Evolutionary conservation across 257 asterid species (phyloP).

Genomic region (Solanum sparsipilum): DNA sequence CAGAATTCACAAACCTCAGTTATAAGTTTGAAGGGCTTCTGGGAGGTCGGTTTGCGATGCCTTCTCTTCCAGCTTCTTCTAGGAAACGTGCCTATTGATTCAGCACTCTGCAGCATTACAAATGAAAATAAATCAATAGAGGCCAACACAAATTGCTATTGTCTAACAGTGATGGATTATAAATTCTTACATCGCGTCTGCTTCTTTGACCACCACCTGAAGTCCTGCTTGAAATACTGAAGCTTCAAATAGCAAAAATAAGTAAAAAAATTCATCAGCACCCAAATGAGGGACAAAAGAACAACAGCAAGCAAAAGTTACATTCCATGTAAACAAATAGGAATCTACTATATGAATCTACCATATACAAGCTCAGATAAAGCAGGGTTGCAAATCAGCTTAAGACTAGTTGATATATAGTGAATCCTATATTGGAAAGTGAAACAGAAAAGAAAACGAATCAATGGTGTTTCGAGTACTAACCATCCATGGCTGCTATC

Average conservation of each 20-base stretch:
- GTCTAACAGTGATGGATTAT: not conserved
- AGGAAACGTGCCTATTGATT: constrained; percentile 34
- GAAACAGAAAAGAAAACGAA: not conserved
- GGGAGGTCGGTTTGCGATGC: constrained; percentile 49
- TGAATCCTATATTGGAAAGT: not conserved
- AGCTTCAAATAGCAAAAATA: constrained; percentile 10
- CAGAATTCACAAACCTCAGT: constrained; percentile 52
- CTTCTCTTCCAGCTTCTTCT: constrained; percentile 44
- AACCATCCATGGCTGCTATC: constrained; percentile 69
- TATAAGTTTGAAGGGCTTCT: constrained; percentile 67
- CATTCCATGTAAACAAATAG: not conserved
- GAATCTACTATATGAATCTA: not conserved
- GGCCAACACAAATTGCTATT: not conserved
- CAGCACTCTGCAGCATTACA: constrained; percentile 43
- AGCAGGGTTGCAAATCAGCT: not conserved
- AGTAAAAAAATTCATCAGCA: constrained; percentile 6
- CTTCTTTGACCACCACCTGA: constrained; percentile 40
- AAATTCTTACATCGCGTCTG: constrained; percentile 59
- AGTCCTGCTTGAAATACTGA: constrained; percentile 39
- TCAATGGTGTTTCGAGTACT: not conserved
- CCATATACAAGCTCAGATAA: not conserved
- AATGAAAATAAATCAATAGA: constrained; percentile 6
- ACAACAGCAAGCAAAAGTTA: not conserved
- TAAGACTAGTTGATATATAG: not conserved
- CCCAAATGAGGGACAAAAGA: not conserved